Evolutionary conservation across 2,329 filamentous ascomycete genomes (phyloP), one percentile per base, ranked within the genome.

Genomic region (Aspergillus sp.): DNA sequence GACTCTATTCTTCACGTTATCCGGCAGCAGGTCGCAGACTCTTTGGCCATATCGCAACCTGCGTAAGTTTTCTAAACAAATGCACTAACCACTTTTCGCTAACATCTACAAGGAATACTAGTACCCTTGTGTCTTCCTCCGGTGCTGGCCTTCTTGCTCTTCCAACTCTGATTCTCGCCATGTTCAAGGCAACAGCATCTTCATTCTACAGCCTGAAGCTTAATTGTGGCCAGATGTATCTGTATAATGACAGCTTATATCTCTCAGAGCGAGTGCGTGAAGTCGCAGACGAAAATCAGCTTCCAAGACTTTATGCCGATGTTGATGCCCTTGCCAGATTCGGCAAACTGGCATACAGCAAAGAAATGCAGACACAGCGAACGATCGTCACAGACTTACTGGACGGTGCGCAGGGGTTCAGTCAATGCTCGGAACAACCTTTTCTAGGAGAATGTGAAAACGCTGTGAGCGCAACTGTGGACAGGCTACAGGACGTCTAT

Each of bases 331-430:
- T 89, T 22, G 83, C 87, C 61, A 81, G 78, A 54, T 88, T 88
- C 65, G 85, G 84, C 48, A 87, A 86, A 70, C 74, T 84, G 31
- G 85, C 85, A 2, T 89, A 89, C 66, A 83, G 84, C 63, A 83
- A 83, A 58, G 87, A 89, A 72, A 88, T 89, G 85, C 86, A 89
- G 58, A 83, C 83, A 2, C 87, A 89, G 67, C 80, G 86, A 57
- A 88, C 85, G 1, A 86, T 89, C 64, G 75, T 89, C 13, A 80
- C 80, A 22, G 87, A 89, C 70, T 77, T 89, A 17, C 82, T 89
- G 5, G 86, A 89, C 67, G 85, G 85, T 23, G 85, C 86, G 1
- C 85, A 88, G 72, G 86, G 86, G 17, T 89, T 89, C 72, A 77
- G 78, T 28, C 82, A 82, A 52, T 88, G 86, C 70, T 87, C 85